Base-by-base conservation (phyloP, 768 basidiomycete species). In the Tylopilus sp. region DNA sequence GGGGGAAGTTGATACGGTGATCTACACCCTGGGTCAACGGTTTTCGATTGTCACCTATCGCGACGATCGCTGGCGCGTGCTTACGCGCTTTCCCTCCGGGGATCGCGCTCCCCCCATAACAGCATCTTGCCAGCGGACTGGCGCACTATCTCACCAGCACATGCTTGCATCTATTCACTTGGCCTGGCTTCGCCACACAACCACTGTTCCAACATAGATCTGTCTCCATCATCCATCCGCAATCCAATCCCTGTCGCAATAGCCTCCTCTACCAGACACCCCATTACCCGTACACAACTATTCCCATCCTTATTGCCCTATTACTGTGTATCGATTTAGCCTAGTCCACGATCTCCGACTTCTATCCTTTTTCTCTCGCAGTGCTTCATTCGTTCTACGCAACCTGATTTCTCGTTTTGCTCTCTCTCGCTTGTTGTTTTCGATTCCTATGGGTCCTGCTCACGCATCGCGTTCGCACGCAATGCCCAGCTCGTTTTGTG, bases 1-100 rank as follows among this genome's bases (percentile, higher is more conserved):
- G 77, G 64, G 76, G 75, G 36, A 72, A 70, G 50, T 60, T 83
- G 56, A 85, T 85, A 37, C 47, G 47, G 9, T 48, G 45, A 65
- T 48, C 38, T 36, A 36, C 13, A 37, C 7, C 38, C 8, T 6
- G 17, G 31, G 10, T 9, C 6, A 14, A 21, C 12, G 22, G 21
- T 13, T 19, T 47, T 54, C 41, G 33, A 22, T 51, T 46, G 40
- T 45, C 22, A 42, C 38, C 38, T 6, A 17, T 16, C 6, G 21
- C 44, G 41, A 50, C 37, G 52, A 49, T 45, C 28, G 50, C 38
- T 33, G 31, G 42, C 48, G 57, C 60, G 24, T 38, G n/a, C 22
- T 47, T 38, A 49, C 55, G 53, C 38, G 25, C 41, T 21, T 22
- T 40, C 50, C 41, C n/a, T 19, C 33, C 19, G 7, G 17, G 46